Evolutionary conservation across 176 grass and related monocot genomes (phyloP), one percentile per base, ranked within the genome.

Genomic region (Bothriochloa decipiens): DNA sequence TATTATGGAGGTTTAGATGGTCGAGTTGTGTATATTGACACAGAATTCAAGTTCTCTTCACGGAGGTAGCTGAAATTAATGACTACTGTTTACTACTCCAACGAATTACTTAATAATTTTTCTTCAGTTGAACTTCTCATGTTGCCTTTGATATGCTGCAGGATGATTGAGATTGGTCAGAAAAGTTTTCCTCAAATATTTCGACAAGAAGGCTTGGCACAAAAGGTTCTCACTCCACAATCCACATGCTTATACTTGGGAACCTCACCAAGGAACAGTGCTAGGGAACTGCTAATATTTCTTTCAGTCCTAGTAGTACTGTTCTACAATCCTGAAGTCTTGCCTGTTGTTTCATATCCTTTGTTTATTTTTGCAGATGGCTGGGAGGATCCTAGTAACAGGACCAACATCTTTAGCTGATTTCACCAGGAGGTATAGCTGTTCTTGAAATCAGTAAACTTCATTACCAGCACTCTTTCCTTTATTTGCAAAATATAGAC

Each of bases 171-270:
- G 84, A 98, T 95, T 67, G 91, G 91, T 46, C 70, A 93, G n/a
- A 92, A 82, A 79, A 98, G 96, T 72, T 94, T 98, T 87, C 96
- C 96, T 65, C 93, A 94, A 49, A 92, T 98, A 85, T 98, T 98
- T 89, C 70, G 80, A 45, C 83, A 91, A 92, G 89, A 95, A 92
- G 84, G 87, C 13, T 83, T 98, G 77, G 91, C 89, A n/a, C 93
- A 91, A 79, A 91, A 95, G 96, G 96, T 98, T 74, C 39, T 47
- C 36, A 29, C 36, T 13, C 43, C 11, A 45, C 11, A 45, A 3
- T 3, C 11, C 43, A 52, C 23, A 28, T 47, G 16, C 47, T 81
- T 28, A 32, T 49, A 16, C 47, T 28, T 82, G 32, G 17, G 20
- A 53, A 82, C 32, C 18, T 72, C 70, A 11, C 6, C 42, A 26